Percentiles rank a stretch among this genome's conserved stretches.
Conservation (phyloP, 768 basidiomycete genomes). For the Lenzites betulinus region DNA sequence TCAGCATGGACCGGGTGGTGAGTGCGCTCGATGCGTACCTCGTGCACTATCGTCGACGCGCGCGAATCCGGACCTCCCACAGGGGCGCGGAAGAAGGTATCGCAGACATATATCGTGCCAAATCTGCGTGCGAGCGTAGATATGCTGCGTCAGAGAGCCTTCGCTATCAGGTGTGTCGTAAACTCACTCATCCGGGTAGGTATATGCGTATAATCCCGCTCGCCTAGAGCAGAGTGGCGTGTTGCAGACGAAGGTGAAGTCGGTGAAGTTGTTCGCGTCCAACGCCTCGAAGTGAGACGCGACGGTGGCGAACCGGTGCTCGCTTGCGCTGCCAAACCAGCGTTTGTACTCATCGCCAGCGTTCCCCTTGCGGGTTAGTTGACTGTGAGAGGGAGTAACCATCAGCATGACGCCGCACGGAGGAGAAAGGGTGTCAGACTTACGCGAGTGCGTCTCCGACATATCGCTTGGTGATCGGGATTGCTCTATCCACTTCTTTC, state of each 20-base stretch:
- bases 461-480: background rate
- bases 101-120: slow-evolving; percentile 8
- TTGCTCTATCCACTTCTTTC: background rate
- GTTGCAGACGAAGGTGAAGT: slow-evolving; percentile 29
- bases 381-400: background rate
- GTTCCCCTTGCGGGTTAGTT: background rate
- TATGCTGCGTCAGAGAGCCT: background rate
- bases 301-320: background rate
- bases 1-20: background rate
- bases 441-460: background rate
- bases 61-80: slow-evolving; percentile 47
- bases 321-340: slow-evolving; percentile 10
- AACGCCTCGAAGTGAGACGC: slow-evolving; percentile 6
- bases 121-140: background rate
- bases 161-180: background rate
- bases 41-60: slow-evolving; percentile 18
- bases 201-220: slow-evolving; percentile 1
- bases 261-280: slow-evolving; percentile 14
- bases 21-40: background rate
- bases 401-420: background rate
- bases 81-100: slow-evolving; percentile 7
- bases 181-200: slow-evolving; percentile 9
- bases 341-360: slow-evolving; percentile 2
- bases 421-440: background rate
- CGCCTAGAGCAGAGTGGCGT: slow-evolving; percentile 30